Base-by-base conservation (phyloP, 345 rosid genomes). In the Orychophragmus violaceus region DNA sequence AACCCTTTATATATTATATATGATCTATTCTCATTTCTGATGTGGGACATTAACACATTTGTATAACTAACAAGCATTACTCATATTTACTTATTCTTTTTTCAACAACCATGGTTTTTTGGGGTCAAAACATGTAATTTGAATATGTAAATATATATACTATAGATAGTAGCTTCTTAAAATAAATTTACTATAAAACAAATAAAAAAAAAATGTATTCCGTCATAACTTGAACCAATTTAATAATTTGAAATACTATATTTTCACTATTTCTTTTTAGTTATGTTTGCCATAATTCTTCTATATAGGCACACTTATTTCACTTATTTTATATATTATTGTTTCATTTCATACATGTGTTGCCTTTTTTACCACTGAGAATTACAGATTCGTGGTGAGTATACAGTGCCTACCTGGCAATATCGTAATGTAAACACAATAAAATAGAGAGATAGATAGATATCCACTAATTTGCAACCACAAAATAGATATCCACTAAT, bases 401-500 rank as follows among this genome's bases (percentile, higher is more conserved):
- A 12, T 24, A 25, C 39, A 41, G 4, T 21, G 52, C 48, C 51
- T 36, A 62, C 63, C 54, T 72, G 65, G 60, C 42, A 48, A 56
- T 46, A 35, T 33, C 3, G 32, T 48, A 35, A 36, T 36, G 35
- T 17, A 36, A 27, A 12, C 44, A 48, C 49, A 17, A 54, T 44
- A 37, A 39, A 51, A 23, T 29, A 63, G 2, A 41, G 48, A 16
- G 45, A 25, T 29, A 64, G 2, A 58, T 16, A 55, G 18, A 63
- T 54, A 13, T 30, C 8, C 53, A 61, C 54, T 37, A 29, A 17
- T 61, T 62, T 62, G 25, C 24, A 28, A 46, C 76, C 76, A 71
- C 76, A 58, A 50, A 65, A 65, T 60, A 59, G 56, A 53, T 67
- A 67, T 74, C 72, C 68, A 67, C 68, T 60, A 18, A 45, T 39